These are phyloP conservation scores for Coleophoma eucalyptorum DNA, from an alignment of 2,329 filamentous ascomycete genomes.

Conservation along the genomic window DNA sequence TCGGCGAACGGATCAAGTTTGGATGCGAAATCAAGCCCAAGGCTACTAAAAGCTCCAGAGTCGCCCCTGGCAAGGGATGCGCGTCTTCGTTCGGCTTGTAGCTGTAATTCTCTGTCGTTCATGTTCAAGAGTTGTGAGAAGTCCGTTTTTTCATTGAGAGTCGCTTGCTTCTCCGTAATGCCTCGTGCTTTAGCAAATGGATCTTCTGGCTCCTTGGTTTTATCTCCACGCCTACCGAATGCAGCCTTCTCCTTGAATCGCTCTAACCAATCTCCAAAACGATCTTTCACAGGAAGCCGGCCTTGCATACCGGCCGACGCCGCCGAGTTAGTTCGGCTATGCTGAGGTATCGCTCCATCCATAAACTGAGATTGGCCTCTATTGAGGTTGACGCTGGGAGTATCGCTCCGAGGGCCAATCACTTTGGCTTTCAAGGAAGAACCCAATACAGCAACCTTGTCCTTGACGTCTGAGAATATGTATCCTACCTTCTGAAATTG, in stretches of 20 bases:
- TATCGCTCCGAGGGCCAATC: slow-evolving; percentile 24
- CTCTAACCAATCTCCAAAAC: slow-evolving; percentile 42
- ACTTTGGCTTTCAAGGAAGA: slow-evolving; percentile 22
- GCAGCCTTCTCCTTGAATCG: slow-evolving; percentile 36
- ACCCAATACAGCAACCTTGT: slow-evolving; percentile 17
- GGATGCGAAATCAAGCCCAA: slow-evolving; percentile 21
- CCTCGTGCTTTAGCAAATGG: slow-evolving; percentile 30
- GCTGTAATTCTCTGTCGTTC: slow-evolving; percentile 21
- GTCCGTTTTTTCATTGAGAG: slow-evolving; percentile 13
- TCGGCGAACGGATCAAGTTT: slow-evolving; percentile 5
- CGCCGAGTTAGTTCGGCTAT: slow-evolving; percentile 35
- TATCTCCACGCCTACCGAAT: slow-evolving; percentile 32
- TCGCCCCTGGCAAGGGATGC: slow-evolving; percentile 9
- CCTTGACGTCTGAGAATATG: slow-evolving; percentile 12
- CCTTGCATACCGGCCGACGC: slow-evolving; percentile 9
- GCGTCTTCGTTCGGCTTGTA: slow-evolving; percentile 18
- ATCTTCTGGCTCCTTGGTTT: slow-evolving; percentile 28
- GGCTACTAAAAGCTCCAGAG: slow-evolving; percentile 9
- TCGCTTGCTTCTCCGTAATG: slow-evolving; percentile 20
- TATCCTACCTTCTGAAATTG: slow-evolving; percentile 11
- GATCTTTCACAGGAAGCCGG: slow-evolving; percentile 24
- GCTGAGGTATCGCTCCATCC: slow-evolving; percentile 25
- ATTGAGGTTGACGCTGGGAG: slow-evolving; percentile 44
- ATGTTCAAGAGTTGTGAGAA: slow-evolving; percentile 23
- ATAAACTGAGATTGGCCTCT: slow-evolving; percentile 50